Evolutionary conservation across 176 grass and related monocot genomes (phyloP), one percentile per base, ranked within the genome.

Genomic region (Rhynchospora tenuis): DNA sequence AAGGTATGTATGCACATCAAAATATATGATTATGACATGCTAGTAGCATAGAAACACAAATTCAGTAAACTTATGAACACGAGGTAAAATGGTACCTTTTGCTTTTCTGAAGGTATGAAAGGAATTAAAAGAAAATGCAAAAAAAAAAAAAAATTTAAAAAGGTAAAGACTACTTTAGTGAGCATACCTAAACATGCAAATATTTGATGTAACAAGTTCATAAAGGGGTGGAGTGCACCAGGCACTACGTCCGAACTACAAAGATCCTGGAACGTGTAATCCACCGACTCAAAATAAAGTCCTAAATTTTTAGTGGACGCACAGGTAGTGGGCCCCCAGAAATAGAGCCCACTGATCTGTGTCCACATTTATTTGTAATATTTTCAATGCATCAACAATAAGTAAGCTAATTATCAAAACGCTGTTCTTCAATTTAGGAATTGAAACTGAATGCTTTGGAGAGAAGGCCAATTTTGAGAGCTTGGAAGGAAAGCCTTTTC

Each of bases 391-490:
- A 28, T 72, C 38, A 42, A 72, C 64, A 38, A 2, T 24, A 45
- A 5, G 81, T 54, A 55, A 29, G 13, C 50, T 77, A 71, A 77
- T 31, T 14, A 14, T 7, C 6, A 62, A 9, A 77, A 77, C 3
- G 3, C 1, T 77, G 50, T 62, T 85, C 23, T 76, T 71, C 16
- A 3, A 4, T 55, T 83, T 83, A 97, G 94, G 92, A 64, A 59
- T 97, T 58, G 90, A 89, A 73, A 68, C 57, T 13, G 90, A 97
- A 79, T 97, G 78, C 78, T 91, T 97, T 47, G 63, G 87, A 33
- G 88, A 93, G 72, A 92, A 86, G 3, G 26, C 77, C 4, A n/a
- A 76, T 1, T 16, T 23, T 6, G 90, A 85, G 6, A 86, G 80
- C 59, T 60, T 94, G 85, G 95, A 92, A 61, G 87, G 28, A 31